A percentile compares a stretch with the other conserved stretches of the same genome.
Conservation (phyloP, 108 stramenopile genomes). For the Stephanodiscus minutulus region DNA sequence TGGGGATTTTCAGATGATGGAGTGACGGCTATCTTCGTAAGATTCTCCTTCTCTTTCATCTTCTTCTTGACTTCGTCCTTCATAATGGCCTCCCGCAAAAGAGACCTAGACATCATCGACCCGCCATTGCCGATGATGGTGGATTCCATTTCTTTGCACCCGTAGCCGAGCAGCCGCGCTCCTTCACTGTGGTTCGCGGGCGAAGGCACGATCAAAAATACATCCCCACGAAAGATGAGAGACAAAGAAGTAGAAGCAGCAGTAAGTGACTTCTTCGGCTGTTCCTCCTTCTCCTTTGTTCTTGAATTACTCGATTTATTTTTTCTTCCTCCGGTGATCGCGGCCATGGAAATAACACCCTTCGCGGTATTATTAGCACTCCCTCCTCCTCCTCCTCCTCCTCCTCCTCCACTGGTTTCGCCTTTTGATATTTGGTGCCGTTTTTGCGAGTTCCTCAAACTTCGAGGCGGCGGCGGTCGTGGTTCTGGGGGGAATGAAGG, state of each 20-base stretch:
- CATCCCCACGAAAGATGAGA: slow-evolving; percentile 57
- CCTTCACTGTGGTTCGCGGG: slow-evolving; percentile 29
- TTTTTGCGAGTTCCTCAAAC: too few relatives aligned
- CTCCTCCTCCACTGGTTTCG: neutral
- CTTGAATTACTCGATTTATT: neutral
- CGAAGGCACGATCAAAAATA: slow-evolving; percentile 58
- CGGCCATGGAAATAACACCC: neutral
- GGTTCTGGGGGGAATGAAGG: slow-evolving; percentile 29
- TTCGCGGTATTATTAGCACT: neutral
- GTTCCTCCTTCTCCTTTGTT: neutral
- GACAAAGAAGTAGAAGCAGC: slow-evolving; percentile 2
- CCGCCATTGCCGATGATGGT: slow-evolving; percentile 61
- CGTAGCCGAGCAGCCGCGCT: slow-evolving; percentile 38
- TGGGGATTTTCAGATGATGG: slow-evolving; percentile 11
- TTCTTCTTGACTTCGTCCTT: slow-evolving; percentile 36
- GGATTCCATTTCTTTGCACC: slow-evolving; percentile 52
- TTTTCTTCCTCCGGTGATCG: neutral
- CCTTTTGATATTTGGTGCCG: slow-evolving; percentile 9
- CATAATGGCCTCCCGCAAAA: slow-evolving; percentile 58
- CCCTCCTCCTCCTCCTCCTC: slow-evolving; percentile 4
- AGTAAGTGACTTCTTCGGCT: too few relatives aligned
- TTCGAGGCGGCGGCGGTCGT: neutral
- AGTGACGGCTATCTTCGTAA: too few relatives aligned
- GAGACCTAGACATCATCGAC: slow-evolving; percentile 52
- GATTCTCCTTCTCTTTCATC: too few relatives aligned